Conservation (phyloP, 2,329 filamentous ascomycete genomes). For the Dactylonectria estremocensis region DNA sequence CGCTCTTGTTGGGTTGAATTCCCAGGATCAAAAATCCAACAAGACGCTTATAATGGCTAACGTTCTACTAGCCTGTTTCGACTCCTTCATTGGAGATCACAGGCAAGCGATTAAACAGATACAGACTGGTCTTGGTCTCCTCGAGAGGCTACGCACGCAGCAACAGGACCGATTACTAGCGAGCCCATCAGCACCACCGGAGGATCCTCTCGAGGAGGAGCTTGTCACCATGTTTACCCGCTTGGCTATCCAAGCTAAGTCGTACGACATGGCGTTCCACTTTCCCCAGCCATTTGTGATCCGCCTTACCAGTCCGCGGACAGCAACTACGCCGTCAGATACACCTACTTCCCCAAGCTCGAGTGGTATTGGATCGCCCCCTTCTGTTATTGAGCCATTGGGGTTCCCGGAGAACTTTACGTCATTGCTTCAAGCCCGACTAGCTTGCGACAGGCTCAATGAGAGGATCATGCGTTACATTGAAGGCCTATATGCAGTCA, state of each 20-base stretch:
- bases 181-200: slow-evolving; percentile 39
- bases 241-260: slow-evolving; percentile 76
- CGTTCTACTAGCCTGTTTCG: slow-evolving; percentile 77
- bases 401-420: slow-evolving; percentile 58
- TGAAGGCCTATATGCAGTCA: slow-evolving; percentile 66
- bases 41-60: slow-evolving; percentile 74
- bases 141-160: slow-evolving; percentile 68
- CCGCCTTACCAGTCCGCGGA: slow-evolving; percentile 51
- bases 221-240: slow-evolving; percentile 75
- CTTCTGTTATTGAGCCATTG: slow-evolving; percentile 50
- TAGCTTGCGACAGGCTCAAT: slow-evolving; percentile 70
- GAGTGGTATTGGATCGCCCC: slow-evolving; percentile 58
- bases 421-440: slow-evolving; percentile 68
- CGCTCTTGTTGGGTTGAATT: slow-evolving; percentile 62
- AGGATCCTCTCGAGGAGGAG: slow-evolving; percentile 70
- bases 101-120: slow-evolving; percentile 74
- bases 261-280: slow-evolving; percentile 79
- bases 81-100: slow-evolving; percentile 77
- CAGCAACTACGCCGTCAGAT: slow-evolving; percentile 50
- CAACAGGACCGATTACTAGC: slow-evolving; percentile 51
- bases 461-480: slow-evolving; percentile 72
- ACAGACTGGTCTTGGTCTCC: slow-evolving; percentile 68
- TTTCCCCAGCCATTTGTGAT: slow-evolving; percentile 75
- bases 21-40: slow-evolving; percentile 62
- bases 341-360: slow-evolving; percentile 57